A percentile compares a stretch with the other conserved stretches of the same genome.
Evolutionary conservation across 1,139 yeast genomes (phyloP).

Genomic region (Pneumocystis murina): DNA sequence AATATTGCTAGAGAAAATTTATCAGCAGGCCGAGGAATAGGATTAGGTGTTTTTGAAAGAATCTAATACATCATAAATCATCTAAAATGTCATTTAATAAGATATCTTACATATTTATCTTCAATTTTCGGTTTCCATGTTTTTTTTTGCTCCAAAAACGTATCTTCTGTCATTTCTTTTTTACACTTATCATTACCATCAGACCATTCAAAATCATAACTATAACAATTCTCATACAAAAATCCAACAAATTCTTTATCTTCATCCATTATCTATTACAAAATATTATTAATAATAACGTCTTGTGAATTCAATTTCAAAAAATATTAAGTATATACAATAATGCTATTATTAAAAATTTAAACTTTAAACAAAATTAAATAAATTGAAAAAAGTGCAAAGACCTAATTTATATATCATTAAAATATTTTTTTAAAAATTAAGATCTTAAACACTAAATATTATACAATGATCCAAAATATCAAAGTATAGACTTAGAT

Average conservation of each 20-base stretch:
- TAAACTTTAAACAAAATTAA: too few relatives aligned
- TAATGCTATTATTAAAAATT: too few relatives aligned
- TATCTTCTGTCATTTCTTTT: not conserved
- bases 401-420: too few relatives aligned
- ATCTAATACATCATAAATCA: not conserved
- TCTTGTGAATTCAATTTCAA: too few relatives aligned
- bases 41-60: not conserved
- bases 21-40: not conserved
- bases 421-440: not conserved
- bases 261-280: not conserved
- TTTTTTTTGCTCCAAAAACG: not conserved
- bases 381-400: too few relatives aligned
- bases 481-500: not conserved
- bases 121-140: not conserved
- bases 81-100: not conserved
- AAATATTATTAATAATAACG: not conserved
- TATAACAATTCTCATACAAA: not conserved
- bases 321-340: too few relatives aligned
- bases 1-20: not conserved
- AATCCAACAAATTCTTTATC: not conserved
- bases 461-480: not conserved
- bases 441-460: not conserved
- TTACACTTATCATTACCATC: not conserved
- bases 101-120: not conserved
- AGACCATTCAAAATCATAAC: not conserved